phyloP scores from a whole-genome alignment of 2,329 filamentous ascomycete species.

The Pestalotiopsis fici region DNA sequence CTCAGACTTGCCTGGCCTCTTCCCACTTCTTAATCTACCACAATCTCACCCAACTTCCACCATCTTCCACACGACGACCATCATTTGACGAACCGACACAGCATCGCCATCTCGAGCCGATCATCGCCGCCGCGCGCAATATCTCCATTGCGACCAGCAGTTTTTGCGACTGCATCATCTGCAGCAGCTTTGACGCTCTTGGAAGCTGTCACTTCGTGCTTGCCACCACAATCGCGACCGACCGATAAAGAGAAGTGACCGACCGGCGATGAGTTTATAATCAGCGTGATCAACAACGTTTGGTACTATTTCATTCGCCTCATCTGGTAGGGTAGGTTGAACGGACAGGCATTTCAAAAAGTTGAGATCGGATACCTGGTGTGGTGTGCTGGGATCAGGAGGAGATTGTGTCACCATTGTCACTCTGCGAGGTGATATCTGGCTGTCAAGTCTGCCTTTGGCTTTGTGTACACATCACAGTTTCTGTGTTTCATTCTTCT shows the following conservation, averaged over 20 bases:
- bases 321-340: slow-evolving; percentile 10
- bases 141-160: background rate
- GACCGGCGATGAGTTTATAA: background rate
- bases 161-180: background rate
- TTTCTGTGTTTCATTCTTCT: slow-evolving; percentile 23
- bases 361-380: slow-evolving; percentile 6
- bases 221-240: background rate
- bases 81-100: background rate
- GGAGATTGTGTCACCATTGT: slow-evolving; percentile 24
- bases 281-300: background rate
- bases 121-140: background rate
- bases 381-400: slow-evolving; percentile 9
- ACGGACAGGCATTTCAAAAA: slow-evolving; percentile 6
- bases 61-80: background rate
- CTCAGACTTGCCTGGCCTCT: background rate
- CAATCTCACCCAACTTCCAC: background rate
- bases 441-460: slow-evolving; percentile 28
- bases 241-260: background rate
- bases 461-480: slow-evolving; percentile 33
- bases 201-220: background rate
- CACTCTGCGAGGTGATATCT: slow-evolving; percentile 24
- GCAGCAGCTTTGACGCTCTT: background rate
- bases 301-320: background rate
- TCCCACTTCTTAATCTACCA: background rate
- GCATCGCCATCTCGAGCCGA: background rate